Percentiles rank a stretch among this genome's conserved stretches.
Evolutionary conservation across 2,329 filamentous ascomycete species (phyloP).

Genomic region (Verticillium albo-atrum): DNA sequence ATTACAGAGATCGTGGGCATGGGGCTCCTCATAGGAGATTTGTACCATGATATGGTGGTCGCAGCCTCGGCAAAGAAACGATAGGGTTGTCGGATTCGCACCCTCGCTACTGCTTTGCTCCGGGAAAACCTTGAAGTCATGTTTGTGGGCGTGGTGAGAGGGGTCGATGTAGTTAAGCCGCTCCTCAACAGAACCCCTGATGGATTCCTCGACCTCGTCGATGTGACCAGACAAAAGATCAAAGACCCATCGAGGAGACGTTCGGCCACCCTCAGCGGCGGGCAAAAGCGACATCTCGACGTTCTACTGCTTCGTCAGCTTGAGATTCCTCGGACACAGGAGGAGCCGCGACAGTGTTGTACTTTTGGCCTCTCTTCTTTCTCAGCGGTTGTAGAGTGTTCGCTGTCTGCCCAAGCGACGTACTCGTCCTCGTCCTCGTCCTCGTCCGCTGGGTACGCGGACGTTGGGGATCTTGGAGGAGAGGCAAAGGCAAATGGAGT

Average conservation of each 20-base stretch:
- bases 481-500: neutral
- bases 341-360: neutral
- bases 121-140: constrained; percentile 31
- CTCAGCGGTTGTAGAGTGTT: neutral
- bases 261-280: neutral
- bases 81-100: constrained; percentile 21
- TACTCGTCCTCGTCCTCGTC: neutral
- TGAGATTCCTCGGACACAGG: neutral
- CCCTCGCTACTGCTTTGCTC: constrained; percentile 29
- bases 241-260: constrained; percentile 34
- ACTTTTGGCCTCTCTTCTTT: neutral
- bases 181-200: neutral
- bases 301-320: neutral
- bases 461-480: neutral
- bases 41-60: constrained; percentile 37
- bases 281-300: neutral
- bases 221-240: constrained; percentile 27
- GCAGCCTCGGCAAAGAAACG: constrained; percentile 34
- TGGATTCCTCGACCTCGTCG: constrained; percentile 17
- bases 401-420: neutral
- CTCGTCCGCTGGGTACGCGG: neutral
- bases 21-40: constrained; percentile 24
- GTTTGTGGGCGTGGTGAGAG: constrained; percentile 23
- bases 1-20: constrained; percentile 24
- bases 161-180: neutral